Base-by-base conservation (phyloP, 2,329 filamentous ascomycete genomes). In the Ilyonectria destructans region DNA sequence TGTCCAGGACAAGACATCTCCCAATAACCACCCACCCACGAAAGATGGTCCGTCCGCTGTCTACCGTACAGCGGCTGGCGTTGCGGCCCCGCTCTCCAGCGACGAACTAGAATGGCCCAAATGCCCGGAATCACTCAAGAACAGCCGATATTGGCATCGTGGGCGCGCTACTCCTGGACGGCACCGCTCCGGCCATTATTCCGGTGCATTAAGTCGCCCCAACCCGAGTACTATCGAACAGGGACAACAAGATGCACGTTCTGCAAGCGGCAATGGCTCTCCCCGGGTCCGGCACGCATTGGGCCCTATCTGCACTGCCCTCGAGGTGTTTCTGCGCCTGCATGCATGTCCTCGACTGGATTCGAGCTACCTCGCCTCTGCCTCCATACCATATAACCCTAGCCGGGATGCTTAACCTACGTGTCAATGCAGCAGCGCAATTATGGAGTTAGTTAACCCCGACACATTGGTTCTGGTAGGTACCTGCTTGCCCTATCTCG, bases 81-180 rank as follows among this genome's bases (percentile, higher is more conserved):
- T 62, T 59, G 35, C 21, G 59, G 64, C 69, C 67, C 62, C 67
- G 69, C 69, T 59, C 56, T 35, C 58, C 45, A 40, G 40, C n/a
- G 31, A 31, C 37, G 29, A 68, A 57, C 63, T 65, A 69, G 63
- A 67, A 67, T 64, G 59, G 48, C 40, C 56, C 62, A 71, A 58
- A 58, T 58, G 62, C 58, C 69, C 68, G 60, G 65, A 69, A 69
- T 58, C 57, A 71, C 67, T 58, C 31, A 62, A 67, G 52, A 73
- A 68, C 69, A 71, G 71, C 71, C 67, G 69, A 74, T 75, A 54
- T 56, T 71, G 48, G 59, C 56, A 54, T 61, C 63, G 26, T 29
- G 67, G 65, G 54, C 57, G 58, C 59, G 55, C 58, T 74, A 68
- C 65, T 59, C 37, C 55, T 54, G 63, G 68, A 58, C 58, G 45